These are phyloP conservation scores for Tetraselmis striata DNA, from an alignment of 139 green algal genomes.

Conservation along the genomic window DNA sequence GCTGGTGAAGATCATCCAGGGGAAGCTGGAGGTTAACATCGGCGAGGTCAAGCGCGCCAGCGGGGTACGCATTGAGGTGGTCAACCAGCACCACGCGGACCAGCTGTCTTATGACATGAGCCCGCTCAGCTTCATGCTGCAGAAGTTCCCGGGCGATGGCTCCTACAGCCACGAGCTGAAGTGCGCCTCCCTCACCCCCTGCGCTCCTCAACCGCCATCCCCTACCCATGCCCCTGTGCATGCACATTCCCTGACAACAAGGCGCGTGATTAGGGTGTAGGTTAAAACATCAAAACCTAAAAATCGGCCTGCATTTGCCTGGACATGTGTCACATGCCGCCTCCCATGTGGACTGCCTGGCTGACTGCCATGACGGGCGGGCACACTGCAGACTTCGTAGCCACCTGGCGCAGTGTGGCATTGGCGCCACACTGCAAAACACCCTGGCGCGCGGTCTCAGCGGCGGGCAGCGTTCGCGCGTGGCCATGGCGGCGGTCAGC, in stretches of 20 bases:
- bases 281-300: too few species aligned
- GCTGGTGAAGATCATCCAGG: conserved; percentile 22
- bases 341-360: too few species aligned
- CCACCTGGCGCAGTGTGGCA: conserved; percentile 24
- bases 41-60: background rate
- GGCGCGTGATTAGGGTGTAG: too few species aligned
- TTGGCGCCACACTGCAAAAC: conserved; percentile 10
- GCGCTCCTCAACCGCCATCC: too few species aligned
- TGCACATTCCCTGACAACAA: too few species aligned
- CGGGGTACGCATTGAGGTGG: conserved; percentile 11
- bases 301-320: too few species aligned
- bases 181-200: background rate
- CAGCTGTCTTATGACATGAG: conserved; percentile 17
- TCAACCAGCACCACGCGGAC: conserved; percentile 32
- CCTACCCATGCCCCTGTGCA: too few species aligned
- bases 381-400: conserved; percentile 7
- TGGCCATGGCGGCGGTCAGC: conserved; percentile 25
- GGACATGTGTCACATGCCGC: too few species aligned
- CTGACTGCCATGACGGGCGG: too few species aligned
- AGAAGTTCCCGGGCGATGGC: conserved; percentile 15
- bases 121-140: conserved; percentile 19
- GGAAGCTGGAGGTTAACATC: background rate
- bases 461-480: conserved; percentile 24
- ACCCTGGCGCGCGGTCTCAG: background rate
- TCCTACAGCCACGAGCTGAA: conserved; percentile 21